Percentiles rank a stretch among this genome's conserved stretches.
Evolutionary conservation across 176 grass and related monocot species (phyloP).

Genomic region (Coix lacrymajobi): DNA sequence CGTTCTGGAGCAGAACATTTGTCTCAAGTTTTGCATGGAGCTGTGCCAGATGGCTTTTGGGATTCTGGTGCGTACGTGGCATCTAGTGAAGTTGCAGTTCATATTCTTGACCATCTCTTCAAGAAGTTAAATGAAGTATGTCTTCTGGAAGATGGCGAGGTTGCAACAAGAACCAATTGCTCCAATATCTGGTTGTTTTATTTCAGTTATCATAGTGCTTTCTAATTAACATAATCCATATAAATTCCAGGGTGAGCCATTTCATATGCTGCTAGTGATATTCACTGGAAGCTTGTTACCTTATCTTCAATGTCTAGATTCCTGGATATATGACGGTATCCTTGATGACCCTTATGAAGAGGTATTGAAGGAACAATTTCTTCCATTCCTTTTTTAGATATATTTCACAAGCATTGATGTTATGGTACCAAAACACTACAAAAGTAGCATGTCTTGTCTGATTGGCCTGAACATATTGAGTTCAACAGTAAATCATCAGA

Average conservation of each 20-base stretch:
- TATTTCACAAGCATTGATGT: background rate
- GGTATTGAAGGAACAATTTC: slow-evolving; percentile 39
- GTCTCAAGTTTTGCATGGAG: slow-evolving; percentile 57
- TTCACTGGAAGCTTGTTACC: slow-evolving; percentile 74
- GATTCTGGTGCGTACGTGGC: slow-evolving; percentile 22
- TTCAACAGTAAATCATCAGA: background rate
- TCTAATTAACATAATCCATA: slow-evolving; percentile 8
- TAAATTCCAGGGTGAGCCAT: slow-evolving; percentile 63
- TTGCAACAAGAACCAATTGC: slow-evolving; percentile 30
- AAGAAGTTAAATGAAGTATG: slow-evolving; percentile 81
- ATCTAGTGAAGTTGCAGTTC: slow-evolving; percentile 63
- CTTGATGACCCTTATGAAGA: slow-evolving; percentile 95
- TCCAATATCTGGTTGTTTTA: slow-evolving; percentile 8
- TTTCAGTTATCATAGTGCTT: background rate
- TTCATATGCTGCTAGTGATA: slow-evolving; percentile 82
- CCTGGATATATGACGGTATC: slow-evolving; percentile 97
- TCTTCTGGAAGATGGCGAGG: slow-evolving; percentile 89
- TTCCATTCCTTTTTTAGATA: background rate
- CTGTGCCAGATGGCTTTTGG: slow-evolving; percentile 62
- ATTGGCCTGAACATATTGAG: background rate
- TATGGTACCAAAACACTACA: background rate
- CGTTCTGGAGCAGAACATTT: slow-evolving; percentile 75
- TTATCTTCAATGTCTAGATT: slow-evolving; percentile 89
- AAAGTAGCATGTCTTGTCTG: background rate
- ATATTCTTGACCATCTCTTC: slow-evolving; percentile 73